Percentiles rank a stretch among this genome's conserved stretches.
Conservation (phyloP, 805 yeast genomes). For the Metschnikowia henanensis region DNA sequence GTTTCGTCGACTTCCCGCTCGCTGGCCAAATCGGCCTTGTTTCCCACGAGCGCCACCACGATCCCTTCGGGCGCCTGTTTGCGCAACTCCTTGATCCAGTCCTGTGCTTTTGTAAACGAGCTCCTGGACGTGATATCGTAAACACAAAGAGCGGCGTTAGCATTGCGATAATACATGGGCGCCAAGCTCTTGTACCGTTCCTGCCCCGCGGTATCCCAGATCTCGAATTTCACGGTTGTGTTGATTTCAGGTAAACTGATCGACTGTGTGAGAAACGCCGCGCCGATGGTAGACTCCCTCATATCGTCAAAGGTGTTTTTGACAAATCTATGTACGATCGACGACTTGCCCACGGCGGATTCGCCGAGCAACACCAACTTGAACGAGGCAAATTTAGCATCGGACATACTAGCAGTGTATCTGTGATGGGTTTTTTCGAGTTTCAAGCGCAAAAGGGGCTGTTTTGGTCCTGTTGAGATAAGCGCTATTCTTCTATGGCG, state of each 20-base stretch:
- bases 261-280: constrained; percentile 93
- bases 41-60: constrained; percentile 91
- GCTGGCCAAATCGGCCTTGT: constrained; percentile 79
- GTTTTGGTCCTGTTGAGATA: no score
- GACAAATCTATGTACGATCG: constrained; percentile 88
- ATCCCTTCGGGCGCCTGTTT: constrained; percentile 94
- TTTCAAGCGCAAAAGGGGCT: no score
- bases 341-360: constrained; percentile 97
- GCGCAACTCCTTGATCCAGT: constrained; percentile 95
- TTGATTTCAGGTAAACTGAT: constrained; percentile 76
- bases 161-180: constrained; percentile 96
- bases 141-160: constrained; percentile 95
- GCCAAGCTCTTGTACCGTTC: constrained; percentile 95
- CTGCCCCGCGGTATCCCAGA: constrained; percentile 98
- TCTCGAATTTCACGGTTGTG: constrained; percentile 81
- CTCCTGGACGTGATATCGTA: constrained; percentile 96
- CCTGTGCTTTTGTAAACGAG: constrained; percentile 92
- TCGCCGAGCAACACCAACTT: constrained; percentile 93
- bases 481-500: no score
- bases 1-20: constrained; percentile 44
- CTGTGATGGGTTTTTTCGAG: no score
- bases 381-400: constrained; percentile 50
- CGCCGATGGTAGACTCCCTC: constrained; percentile 97
- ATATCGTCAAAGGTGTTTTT: constrained; percentile 95
- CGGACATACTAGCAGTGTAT: constrained; percentile 8